phyloP scores from a whole-genome alignment of 805 yeast species.

The Pichia scutulata region DNA sequence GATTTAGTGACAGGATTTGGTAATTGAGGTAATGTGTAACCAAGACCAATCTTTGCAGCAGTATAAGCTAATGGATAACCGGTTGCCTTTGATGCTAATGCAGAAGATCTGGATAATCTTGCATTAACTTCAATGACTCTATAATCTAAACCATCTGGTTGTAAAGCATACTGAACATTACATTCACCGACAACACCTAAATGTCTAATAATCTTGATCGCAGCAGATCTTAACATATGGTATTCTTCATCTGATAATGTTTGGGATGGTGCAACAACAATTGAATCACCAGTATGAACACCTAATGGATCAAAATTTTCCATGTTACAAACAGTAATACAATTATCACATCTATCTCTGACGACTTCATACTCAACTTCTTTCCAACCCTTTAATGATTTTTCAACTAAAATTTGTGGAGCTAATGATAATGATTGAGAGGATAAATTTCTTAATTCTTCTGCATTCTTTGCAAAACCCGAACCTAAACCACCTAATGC shows the following conservation, averaged over 20 bases:
- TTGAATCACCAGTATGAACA: conserved; percentile 97
- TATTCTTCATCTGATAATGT: conserved; percentile 95
- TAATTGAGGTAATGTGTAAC: conserved; percentile 88
- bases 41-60: conserved; percentile 94
- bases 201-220: conserved; percentile 94
- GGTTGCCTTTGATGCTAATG: conserved; percentile 96
- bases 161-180: conserved; percentile 93
- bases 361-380: conserved; percentile 98
- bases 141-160: conserved; percentile 92
- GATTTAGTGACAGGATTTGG: conserved; percentile 96
- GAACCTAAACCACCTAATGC: conserved; percentile 98
- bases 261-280: conserved; percentile 98
- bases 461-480: conserved; percentile 82
- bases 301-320: conserved; percentile 98
- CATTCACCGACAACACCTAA: conserved; percentile 99
- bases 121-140: conserved; percentile 98
- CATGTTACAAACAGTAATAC: conserved; percentile 99
- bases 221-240: conserved; percentile 96
- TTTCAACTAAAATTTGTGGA: conserved; percentile 94
- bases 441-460: conserved; percentile 79
- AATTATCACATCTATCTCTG: conserved; percentile 91
- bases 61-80: conserved; percentile 98
- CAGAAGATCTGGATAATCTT: conserved; percentile 92
- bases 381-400: conserved; percentile 97
- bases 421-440: conserved; percentile 84